These are phyloP conservation scores for Exserohilum turcica DNA, from an alignment of 2,329 filamentous ascomycete species.

Conservation along the genomic window DNA sequence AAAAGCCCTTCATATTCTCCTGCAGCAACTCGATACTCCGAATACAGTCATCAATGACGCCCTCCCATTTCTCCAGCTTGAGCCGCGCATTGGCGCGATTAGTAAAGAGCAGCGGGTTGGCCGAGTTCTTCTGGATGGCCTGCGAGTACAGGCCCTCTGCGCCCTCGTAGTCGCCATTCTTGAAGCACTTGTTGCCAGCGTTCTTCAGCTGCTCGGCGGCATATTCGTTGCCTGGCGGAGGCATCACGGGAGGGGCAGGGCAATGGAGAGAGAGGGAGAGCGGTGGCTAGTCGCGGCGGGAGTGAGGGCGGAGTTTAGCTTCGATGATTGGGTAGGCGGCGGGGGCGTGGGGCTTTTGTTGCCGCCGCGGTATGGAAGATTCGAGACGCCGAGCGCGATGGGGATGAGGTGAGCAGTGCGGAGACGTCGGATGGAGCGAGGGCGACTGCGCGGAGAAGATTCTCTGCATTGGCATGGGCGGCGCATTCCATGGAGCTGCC, in stretches of 20 bases:
- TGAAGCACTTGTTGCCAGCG: slow-evolving; percentile 68
- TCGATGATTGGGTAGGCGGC: slow-evolving; percentile 28
- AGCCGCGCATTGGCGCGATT: slow-evolving; percentile 86
- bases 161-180: slow-evolving; percentile 65
- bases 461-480: background rate
- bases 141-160: slow-evolving; percentile 75
- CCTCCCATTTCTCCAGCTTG: slow-evolving; percentile 73
- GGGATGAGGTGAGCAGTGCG: slow-evolving; percentile 24
- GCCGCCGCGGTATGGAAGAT: slow-evolving; percentile 25
- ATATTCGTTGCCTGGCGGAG: slow-evolving; percentile 42
- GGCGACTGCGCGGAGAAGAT: background rate
- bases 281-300: slow-evolving; percentile 15
- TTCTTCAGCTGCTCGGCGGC: slow-evolving; percentile 56
- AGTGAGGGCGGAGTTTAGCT: slow-evolving; percentile 26
- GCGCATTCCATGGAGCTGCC: background rate
- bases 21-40: slow-evolving; percentile 71
- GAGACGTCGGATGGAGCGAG: slow-evolving; percentile 4
- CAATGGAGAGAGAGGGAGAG: slow-evolving; percentile 4
- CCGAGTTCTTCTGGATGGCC: slow-evolving; percentile 78
- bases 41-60: slow-evolving; percentile 76
- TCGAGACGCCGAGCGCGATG: slow-evolving; percentile 25
- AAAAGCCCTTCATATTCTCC: slow-evolving; percentile 78
- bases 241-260: slow-evolving; percentile 19
- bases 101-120: slow-evolving; percentile 80
- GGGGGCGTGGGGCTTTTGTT: slow-evolving; percentile 27